Evolutionary conservation across 352 stramenopile species (phyloP), one percentile per base, ranked within the genome.

Genomic region (Aphanomyces cochlioides): DNA sequence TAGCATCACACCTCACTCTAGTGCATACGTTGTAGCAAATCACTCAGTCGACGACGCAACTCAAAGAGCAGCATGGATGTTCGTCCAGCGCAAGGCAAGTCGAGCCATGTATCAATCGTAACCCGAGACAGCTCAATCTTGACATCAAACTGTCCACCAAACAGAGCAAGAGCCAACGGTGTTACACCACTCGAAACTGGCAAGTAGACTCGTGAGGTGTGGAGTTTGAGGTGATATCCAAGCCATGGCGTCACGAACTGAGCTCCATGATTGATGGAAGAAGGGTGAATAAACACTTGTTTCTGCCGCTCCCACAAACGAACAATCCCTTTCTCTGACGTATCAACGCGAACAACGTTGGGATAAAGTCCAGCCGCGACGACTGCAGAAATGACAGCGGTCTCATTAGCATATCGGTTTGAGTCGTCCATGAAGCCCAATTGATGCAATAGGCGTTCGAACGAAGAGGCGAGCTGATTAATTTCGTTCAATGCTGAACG

Each of bases 291-390:
- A 72, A 7, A 72, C 71, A 47, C 78, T 74, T 68, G 85, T 76
- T 36, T 79, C 73, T 67, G 89, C 79, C 7, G 78, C 76, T 53
- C 79, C 75, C 45, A 89, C 66, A 21, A 81, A 64, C 4, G 75
- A 69, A 19, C 73, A 72, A 40, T 83, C 81, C 38, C 69, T 38
- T 8, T 75, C 58, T 59, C 80, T 72, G 5, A 72, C 28, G 68
- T 19, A 5, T 78, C 56, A 6, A 73, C 74, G 56, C 90, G 80
- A 34, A 81, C 75, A 53, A 99, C 74, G 74, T 98, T 98, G 12
- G 96, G 96, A 43, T 96, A 90, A 37, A 99, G 74, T 19, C 87
- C 88, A 34, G 82, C 90, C 57, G 84, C 92, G 7, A 97, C 57
- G 13, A 94, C 72, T 1, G 84, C 78, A 7, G 84, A 73, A n/a